phyloP scores from a whole-genome alignment of 768 basidiomycete species.

The Boletellus ananas region DNA sequence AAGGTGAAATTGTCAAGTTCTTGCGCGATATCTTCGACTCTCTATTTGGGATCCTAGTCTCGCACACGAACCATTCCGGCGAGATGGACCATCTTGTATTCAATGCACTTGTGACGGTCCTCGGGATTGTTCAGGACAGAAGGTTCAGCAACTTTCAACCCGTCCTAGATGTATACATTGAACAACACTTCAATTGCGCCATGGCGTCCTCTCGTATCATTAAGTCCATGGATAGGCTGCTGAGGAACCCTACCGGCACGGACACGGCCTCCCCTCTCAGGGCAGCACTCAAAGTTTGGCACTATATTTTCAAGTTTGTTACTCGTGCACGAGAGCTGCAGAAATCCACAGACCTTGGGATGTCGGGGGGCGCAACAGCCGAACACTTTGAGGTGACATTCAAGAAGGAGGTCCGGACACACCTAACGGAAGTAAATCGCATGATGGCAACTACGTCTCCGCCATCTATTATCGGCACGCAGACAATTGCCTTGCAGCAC shows the following conservation, averaged over 20 bases:
- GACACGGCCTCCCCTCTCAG: constrained; percentile 78
- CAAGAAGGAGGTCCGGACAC: constrained; percentile 74
- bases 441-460: constrained; percentile 85
- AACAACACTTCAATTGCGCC: constrained; percentile 79
- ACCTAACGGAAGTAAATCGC: constrained; percentile 76
- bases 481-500: constrained; percentile 89
- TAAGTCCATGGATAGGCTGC: constrained; percentile 79
- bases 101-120: constrained; percentile 84
- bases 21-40: constrained; percentile 88
- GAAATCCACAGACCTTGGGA: constrained; percentile 72
- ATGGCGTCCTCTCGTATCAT: constrained; percentile 82
- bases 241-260: constrained; percentile 64
- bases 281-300: constrained; percentile 93
- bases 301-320: constrained; percentile 94
- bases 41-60: constrained; percentile 84
- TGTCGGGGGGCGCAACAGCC: constrained; percentile 76
- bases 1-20: constrained; percentile 94
- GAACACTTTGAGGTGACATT: constrained; percentile 84
- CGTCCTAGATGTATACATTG: constrained; percentile 91
- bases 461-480: constrained; percentile 90
- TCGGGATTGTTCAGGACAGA: constrained; percentile 90
- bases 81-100: constrained; percentile 87
- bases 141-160: constrained; percentile 94
- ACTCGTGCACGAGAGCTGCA: constrained; percentile 86
- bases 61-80: constrained; percentile 64